Conservation (phyloP, 2,329 filamentous ascomycete genomes). For the Phoma sp. region DNA sequence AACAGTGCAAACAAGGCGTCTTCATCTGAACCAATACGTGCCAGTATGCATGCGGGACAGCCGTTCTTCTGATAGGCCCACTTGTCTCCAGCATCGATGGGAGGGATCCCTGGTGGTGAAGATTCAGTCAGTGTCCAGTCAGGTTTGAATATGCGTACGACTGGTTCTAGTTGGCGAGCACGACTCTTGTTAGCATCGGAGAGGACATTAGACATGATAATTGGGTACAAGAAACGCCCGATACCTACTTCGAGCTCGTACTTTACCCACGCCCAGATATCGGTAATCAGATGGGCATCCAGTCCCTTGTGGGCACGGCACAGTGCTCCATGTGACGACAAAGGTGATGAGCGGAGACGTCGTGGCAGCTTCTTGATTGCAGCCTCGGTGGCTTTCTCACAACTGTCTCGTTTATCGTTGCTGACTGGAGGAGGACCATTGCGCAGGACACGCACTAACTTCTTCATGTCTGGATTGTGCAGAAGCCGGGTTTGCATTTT, state of each 20-base stretch:
- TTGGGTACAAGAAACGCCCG: constrained; percentile 35
- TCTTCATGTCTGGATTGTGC: constrained; percentile 32
- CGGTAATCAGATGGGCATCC: constrained; percentile 24
- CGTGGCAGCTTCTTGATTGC: constrained; percentile 31
- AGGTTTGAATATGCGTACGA: constrained; percentile 33
- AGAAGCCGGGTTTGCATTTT: constrained; percentile 27
- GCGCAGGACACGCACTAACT: constrained; percentile 29
- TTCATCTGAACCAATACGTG: constrained; percentile 35
- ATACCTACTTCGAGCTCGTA: constrained; percentile 33
- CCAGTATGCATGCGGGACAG: constrained; percentile 41
- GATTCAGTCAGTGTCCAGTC: constrained; percentile 23
- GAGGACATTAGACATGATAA: constrained; percentile 30
- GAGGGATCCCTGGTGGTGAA: constrained; percentile 24
- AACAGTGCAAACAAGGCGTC: constrained; percentile 34
- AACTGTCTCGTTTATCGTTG: not conserved
- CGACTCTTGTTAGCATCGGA: constrained; percentile 20
- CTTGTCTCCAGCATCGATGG: constrained; percentile 20
- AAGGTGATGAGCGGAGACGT: constrained; percentile 27
- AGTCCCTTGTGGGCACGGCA: constrained; percentile 36
- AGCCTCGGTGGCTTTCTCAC: constrained; percentile 17
- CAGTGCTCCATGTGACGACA: constrained; percentile 21
- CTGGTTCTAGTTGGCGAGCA: constrained; percentile 38
- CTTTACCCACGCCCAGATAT: constrained; percentile 32
- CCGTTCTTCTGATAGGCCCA: constrained; percentile 32
- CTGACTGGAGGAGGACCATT: constrained; percentile 8